These are phyloP conservation scores for Rheum nobile DNA, from an alignment of 148 eudicot species.

Conservation along the genomic window DNA sequence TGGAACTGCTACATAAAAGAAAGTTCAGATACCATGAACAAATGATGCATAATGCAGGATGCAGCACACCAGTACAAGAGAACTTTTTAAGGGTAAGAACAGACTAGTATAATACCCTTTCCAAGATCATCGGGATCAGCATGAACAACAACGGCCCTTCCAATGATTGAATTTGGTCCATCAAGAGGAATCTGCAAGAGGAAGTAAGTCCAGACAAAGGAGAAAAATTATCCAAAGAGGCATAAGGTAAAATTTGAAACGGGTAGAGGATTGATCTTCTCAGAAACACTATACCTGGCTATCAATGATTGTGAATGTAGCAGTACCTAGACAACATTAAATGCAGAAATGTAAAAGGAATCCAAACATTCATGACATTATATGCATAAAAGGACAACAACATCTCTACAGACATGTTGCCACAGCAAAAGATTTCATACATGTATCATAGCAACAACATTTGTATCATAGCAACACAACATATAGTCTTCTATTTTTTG, in stretches of 20 bases:
- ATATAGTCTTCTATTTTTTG: too few relatives aligned
- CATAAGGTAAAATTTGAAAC: not conserved
- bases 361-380: not conserved
- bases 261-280: not conserved
- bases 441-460: not conserved
- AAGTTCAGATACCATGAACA: not conserved
- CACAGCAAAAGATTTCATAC: not conserved
- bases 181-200: conserved; percentile 63
- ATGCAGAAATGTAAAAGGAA: not conserved
- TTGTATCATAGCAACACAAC: not conserved
- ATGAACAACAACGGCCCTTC: conserved; percentile 98
- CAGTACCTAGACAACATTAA: conserved; percentile 46
- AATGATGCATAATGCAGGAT: not conserved
- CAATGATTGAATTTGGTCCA: conserved; percentile 75
- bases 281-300: conserved; percentile 37
- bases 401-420: not conserved
- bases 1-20: not conserved
- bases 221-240: not conserved
- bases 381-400: not conserved
- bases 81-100: not conserved
- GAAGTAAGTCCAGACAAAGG: conserved; percentile 1
- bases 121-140: conserved; percentile 98
- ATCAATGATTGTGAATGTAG: conserved; percentile 63
- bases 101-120: conserved; percentile 34
- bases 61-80: not conserved